Evolutionary conservation across 495 filamentous ascomycete genomes (phyloP), one percentile per base, ranked within the genome.

Genomic region (Glutinoglossum americanum): DNA sequence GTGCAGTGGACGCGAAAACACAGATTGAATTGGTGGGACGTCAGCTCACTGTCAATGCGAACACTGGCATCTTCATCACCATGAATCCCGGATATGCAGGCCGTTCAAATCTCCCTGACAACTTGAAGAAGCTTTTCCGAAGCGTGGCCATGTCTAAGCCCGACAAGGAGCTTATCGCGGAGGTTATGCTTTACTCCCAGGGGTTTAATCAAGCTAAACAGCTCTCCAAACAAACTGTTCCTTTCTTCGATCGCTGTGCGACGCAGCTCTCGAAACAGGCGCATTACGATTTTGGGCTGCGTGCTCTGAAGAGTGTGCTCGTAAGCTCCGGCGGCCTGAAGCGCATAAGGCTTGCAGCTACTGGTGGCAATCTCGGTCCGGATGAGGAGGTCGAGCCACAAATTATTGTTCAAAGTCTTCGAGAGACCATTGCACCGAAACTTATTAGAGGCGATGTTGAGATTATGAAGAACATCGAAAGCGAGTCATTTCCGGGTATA

Each of bases 61-160:
- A 94, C 64, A 97, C 92, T 51, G 90, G 90, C 63, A 94, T 99
- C 66, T 99, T 99, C 73, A 97, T 99, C 69, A 99, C 92, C 33
- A 99, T 99, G 92, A 99, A 99, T 71, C 92, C 92, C 63, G 92
- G 92, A 23, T 99, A 99, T 74, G 92, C 92, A 41, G 92, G 92
- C 55, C 83, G 92, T 66, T 99, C 92, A 33, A 99, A 97, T 69
- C 71, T 99, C 63, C 92, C 92, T 0, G 92, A 99, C 69, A 99
- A 99, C 67, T 68, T 99, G 68, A 99, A 99, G 77, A 99, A 99
- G 71, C 74, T 99, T 23, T 99, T 99, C 80, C 80, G 92, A 63
- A 97, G 93, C 65, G 92, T 99, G 51, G 92, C 92, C 44, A 99
- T 99, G 92, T 97, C 93, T 9, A 96, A 97, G 69, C 92, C 92